phyloP scores from a whole-genome alignment of 345 rosid species.

The Ceriops zippeliana region DNA sequence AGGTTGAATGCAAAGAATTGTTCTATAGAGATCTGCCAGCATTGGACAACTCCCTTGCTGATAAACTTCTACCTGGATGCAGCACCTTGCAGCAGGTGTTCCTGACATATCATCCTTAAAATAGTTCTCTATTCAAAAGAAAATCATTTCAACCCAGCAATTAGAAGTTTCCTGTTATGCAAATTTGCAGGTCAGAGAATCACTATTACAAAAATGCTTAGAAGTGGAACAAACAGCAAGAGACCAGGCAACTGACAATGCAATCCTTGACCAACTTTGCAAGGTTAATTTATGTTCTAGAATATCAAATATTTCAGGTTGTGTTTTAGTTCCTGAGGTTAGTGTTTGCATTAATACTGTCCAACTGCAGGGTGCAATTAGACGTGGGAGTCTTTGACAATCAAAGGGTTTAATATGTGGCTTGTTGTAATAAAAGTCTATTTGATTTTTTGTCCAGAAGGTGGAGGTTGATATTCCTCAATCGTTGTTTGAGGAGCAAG shows the following conservation, averaged over 20 bases:
- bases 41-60: slow-evolving; percentile 78
- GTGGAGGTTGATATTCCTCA: slow-evolving; percentile 83
- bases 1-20: slow-evolving; percentile 87
- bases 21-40: slow-evolving; percentile 77
- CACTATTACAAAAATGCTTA: slow-evolving; percentile 58
- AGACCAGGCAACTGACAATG: slow-evolving; percentile 94
- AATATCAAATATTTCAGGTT: slow-evolving; percentile 11
- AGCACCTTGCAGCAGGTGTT: slow-evolving; percentile 67
- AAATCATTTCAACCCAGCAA: background rate
- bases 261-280: slow-evolving; percentile 78
- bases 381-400: too few relatives aligned
- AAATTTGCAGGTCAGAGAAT: slow-evolving; percentile 65
- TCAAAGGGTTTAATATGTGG: background rate
- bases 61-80: slow-evolving; percentile 79
- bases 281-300: slow-evolving; percentile 40
- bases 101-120: slow-evolving; percentile 1
- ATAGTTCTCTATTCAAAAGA: background rate
- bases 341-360: too few relatives aligned
- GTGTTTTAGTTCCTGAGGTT: slow-evolving; percentile 6
- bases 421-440: background rate
- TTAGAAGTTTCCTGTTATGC: slow-evolving; percentile 11
- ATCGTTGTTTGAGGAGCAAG: slow-evolving; percentile 93
- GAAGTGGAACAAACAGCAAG: slow-evolving; percentile 73
- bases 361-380: too few relatives aligned
- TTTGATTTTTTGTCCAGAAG: slow-evolving; percentile 47